Conservation (phyloP, 148 eudicot species). For the Chenopodium formosanum region DNA sequence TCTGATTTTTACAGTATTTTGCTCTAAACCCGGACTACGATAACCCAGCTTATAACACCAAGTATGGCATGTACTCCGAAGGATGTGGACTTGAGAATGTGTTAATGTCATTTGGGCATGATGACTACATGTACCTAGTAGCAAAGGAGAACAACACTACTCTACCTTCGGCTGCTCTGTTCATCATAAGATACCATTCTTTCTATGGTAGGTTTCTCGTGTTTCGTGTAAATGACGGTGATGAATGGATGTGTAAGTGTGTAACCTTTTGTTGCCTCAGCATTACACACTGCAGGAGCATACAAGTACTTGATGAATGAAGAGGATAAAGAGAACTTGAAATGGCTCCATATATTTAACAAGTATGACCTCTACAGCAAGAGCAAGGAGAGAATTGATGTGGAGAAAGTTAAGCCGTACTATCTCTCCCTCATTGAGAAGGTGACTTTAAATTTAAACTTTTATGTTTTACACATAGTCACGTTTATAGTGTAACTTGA, state of each 20-base stretch:
- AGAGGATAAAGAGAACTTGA: constrained; percentile 57
- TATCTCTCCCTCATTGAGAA: constrained; percentile 51
- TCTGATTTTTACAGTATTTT: constrained; percentile 38
- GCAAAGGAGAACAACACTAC: constrained; percentile 49
- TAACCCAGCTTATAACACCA: constrained; percentile 53
- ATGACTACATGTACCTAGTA: constrained; percentile 63
- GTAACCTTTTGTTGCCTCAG: constrained; percentile 25
- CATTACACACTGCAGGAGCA: constrained; percentile 63
- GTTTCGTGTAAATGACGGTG: background rate
- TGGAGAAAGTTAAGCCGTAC: constrained; percentile 47
- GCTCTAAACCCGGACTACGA: constrained; percentile 42
- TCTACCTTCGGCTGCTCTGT: constrained; percentile 51
- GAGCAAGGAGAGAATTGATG: constrained; percentile 39
- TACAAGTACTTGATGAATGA: constrained; percentile 78
- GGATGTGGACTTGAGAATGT: constrained; percentile 61
- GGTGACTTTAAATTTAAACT: constrained; percentile 1
- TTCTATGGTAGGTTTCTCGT: constrained; percentile 35
- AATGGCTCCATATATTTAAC: constrained; percentile 73
- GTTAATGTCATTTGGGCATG: constrained; percentile 55
- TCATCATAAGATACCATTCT: constrained; percentile 53
- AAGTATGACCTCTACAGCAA: constrained; percentile 58
- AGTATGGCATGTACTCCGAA: constrained; percentile 42
- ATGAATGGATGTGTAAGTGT: background rate
- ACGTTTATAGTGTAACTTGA: background rate
- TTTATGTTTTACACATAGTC: too few relatives aligned